phyloP scores from a whole-genome alignment of 495 filamentous ascomycete genomes.

The Apiosordaria backusii region DNA sequence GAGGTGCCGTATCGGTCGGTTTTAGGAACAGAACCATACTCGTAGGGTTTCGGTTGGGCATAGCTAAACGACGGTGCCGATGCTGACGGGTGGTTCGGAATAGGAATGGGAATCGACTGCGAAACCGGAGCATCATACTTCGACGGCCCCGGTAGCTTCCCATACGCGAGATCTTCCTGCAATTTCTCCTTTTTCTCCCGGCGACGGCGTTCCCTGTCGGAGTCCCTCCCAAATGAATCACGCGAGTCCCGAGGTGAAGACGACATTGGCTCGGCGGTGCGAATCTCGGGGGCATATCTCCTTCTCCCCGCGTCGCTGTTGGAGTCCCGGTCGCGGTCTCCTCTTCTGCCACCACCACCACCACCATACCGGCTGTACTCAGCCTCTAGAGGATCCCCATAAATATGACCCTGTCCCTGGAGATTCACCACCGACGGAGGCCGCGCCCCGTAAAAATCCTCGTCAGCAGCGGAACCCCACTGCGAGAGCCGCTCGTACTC shows the following conservation, averaged over 20 bases:
- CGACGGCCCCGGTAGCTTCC: constrained; percentile 30
- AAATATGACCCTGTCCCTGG: constrained; percentile 16
- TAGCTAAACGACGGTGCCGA: constrained; percentile 36
- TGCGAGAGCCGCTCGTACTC: constrained; percentile 34
- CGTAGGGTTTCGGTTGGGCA: constrained; percentile 46
- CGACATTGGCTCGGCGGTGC: constrained; percentile 18
- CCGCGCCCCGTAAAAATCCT: constrained; percentile 23
- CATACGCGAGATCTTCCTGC: constrained; percentile 48
- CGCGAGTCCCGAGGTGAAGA: constrained; percentile 27
- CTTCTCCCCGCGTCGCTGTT: constrained; percentile 11
- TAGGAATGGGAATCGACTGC: constrained; percentile 12
- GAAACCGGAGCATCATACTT: constrained; percentile 31
- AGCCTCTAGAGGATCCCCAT: constrained; percentile 23
- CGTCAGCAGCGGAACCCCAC: constrained; percentile 32
- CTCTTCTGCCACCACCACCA: constrained; percentile 25
- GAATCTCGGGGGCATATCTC: constrained; percentile 28
- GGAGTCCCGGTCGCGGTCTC: constrained; percentile 28
- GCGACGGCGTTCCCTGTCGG: constrained; percentile 31
- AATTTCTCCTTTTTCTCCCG: constrained; percentile 37
- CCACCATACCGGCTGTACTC: constrained; percentile 29
- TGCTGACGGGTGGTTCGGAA: neutral
- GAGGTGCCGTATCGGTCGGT: constrained; percentile 41
- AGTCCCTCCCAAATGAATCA: constrained; percentile 37
- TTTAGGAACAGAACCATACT: constrained; percentile 48
- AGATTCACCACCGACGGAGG: neutral